A percentile compares a stretch with the other conserved stretches of the same genome.
Conservation (phyloP, 2,329 filamentous ascomycete species). For the Alternaria sp. region DNA sequence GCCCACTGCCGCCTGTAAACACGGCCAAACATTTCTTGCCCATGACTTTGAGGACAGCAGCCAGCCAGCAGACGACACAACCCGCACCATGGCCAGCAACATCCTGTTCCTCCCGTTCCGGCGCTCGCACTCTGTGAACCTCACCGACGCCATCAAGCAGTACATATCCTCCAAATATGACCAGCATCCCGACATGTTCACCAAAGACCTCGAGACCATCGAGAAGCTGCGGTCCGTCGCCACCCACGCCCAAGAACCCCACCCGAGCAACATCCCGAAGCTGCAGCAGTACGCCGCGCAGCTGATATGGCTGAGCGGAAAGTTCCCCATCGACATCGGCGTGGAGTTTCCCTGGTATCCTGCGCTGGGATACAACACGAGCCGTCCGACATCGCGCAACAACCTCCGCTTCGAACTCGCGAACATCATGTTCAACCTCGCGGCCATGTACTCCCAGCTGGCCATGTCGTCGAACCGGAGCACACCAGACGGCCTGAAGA, state of each 20-base stretch:
- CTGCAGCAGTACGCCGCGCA: constrained; percentile 92
- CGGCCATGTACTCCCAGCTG: constrained; percentile 90
- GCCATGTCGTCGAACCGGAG: constrained; percentile 79
- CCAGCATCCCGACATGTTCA: constrained; percentile 97
- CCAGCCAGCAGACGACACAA: not conserved
- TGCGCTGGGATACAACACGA: constrained; percentile 85
- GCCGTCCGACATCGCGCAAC: constrained; percentile 71
- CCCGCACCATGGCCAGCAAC: constrained; percentile 52
- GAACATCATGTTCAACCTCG: constrained; percentile 92
- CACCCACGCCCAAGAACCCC: constrained; percentile 86
- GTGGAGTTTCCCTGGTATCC: constrained; percentile 98
- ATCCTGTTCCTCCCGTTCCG: constrained; percentile 87
- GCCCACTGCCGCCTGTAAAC: constrained; percentile 22
- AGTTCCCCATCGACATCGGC: constrained; percentile 96
- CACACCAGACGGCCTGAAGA: constrained; percentile 82
- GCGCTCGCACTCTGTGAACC: constrained; percentile 77
- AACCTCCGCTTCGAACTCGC: constrained; percentile 82
- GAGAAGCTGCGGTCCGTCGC: constrained; percentile 83
- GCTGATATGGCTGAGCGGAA: constrained; percentile 89
- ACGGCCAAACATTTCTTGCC: constrained; percentile 14
- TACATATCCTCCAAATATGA: constrained; percentile 99
- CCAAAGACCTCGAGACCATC: constrained; percentile 83
- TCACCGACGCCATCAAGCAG: constrained; percentile 83
- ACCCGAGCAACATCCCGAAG: constrained; percentile 83
- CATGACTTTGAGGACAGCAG: constrained; percentile 34